A percentile compares a stretch with the other conserved stretches of the same genome.
phyloP scores from a whole-genome alignment of 768 basidiomycete species.

The Pulveroboletus sp. region DNA sequence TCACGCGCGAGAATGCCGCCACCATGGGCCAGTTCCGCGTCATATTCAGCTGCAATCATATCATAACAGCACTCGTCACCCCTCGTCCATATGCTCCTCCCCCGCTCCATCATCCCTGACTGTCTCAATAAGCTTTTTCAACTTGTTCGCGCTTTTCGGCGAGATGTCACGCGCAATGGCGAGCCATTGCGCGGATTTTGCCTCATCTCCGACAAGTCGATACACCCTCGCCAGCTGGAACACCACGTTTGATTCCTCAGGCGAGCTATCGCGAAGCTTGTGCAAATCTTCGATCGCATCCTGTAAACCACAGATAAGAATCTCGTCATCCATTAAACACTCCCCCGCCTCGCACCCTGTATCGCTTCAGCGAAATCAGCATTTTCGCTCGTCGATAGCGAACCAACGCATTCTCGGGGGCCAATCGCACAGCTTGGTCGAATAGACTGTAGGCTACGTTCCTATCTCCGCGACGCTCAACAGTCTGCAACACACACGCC shows the following conservation, averaged over 20 bases:
- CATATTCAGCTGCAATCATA: conserved; percentile 4
- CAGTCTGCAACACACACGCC: conserved; percentile 52
- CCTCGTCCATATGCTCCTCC: conserved; percentile 73
- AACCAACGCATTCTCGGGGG: conserved; percentile 88
- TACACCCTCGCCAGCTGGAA: conserved; percentile 95
- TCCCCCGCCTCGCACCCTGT: conserved; percentile 54
- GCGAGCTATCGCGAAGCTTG: conserved; percentile 72
- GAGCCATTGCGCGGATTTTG: conserved; percentile 78
- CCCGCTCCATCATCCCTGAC: conserved; percentile 53
- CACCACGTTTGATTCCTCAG: conserved; percentile 94
- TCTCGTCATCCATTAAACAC: conserved; percentile 6
- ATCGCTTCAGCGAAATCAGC: conserved; percentile 77
- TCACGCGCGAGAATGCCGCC: conserved; percentile 26
- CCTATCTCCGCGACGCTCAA: conserved; percentile 80
- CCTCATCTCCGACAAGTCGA: conserved; percentile 70
- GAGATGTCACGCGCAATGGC: conserved; percentile 91
- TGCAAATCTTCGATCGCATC: conserved; percentile 78
- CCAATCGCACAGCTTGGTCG: conserved; percentile 71
- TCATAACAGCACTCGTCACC: conserved; percentile 36
- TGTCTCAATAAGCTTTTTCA: conserved; percentile 72
- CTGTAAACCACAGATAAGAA: conserved; percentile 41
- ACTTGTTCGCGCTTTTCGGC: conserved; percentile 83
- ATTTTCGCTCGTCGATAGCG: conserved; percentile 93
- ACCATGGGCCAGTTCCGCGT: conserved; percentile 5
- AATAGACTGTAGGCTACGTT: conserved; percentile 74